Base-by-base conservation (phyloP, 495 filamentous ascomycete species). In the Penicillium flavigenum region DNA sequence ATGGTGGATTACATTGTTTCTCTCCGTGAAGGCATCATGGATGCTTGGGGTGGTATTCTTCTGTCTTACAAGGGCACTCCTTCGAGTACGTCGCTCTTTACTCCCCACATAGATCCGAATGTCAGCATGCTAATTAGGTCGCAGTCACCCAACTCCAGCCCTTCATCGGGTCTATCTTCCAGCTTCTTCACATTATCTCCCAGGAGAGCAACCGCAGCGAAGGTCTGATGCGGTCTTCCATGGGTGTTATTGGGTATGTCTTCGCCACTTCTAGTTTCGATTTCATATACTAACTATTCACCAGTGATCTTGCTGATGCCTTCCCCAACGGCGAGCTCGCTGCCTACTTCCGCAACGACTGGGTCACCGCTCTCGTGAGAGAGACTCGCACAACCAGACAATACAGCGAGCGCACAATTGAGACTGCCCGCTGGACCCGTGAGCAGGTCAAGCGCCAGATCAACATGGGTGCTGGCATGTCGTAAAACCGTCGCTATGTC, bases 11-110 rank as follows among this genome's bases (percentile, higher is more conserved):
- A 98, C 67, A 85, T 98, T 59, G 83, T 95, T 59, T 95, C 92
- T 16, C 83, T 98, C 49, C 86, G 94, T 54, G 94, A 98, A 69
- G 94, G 93, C 64, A 96, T 98, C 56, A 96, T 97, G 89, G 94
- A 98, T 82, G 94, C 94, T 16, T 98, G 96, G 91, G 92, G 90
- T 68, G 94, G 94, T 64, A 92, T 93, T 46, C 88, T 98, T 59
- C 83, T 92, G 68, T 91, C 94, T 32, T 89, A 97, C 86, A 96
- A 93, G 82, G 74, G 80, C 58, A 75, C 57, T 29, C 66, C 76
- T 44, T 47, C 86, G 79, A 81, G 81, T 73, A 64, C 52, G 69
- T 56, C 17, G n/a, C 22, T 10, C 31, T 39, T 32, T 53, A 22
- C n/a, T 20, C 44, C n/a, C 20, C 24, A 11, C 22, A 10, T 14